phyloP scores from a whole-genome alignment of 139 green algal species.

The Chlamydomonas urium region DNA sequence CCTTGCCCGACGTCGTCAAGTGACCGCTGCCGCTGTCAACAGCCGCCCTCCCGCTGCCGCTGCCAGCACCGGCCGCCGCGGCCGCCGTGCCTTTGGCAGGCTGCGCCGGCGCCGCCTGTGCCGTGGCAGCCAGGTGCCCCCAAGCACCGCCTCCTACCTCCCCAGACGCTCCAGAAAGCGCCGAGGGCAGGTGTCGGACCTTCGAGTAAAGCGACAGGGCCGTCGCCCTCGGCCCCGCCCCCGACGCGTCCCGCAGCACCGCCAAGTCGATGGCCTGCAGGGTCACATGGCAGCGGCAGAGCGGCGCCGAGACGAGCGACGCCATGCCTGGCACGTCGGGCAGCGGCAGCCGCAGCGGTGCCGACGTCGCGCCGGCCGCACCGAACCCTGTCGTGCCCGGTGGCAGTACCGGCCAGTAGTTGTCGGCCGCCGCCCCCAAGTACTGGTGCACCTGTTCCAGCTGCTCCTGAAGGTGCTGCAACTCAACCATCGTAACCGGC shows the following conservation, averaged over 20 bases:
- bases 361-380: neutral
- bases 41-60: too few species aligned
- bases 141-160: neutral
- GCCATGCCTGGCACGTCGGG: neutral
- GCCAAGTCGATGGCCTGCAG: conserved; percentile 1
- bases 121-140: neutral
- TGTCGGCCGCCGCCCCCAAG: conserved; percentile 2
- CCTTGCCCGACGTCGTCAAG: too few species aligned
- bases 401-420: conserved; percentile 7
- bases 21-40: too few species aligned
- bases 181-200: neutral
- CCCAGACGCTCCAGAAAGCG: neutral
- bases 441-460: neutral
- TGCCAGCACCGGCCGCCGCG: too few species aligned
- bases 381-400: neutral
- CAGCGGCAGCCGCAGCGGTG: neutral
- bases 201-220: conserved; percentile 6
- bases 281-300: neutral
- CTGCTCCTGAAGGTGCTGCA: conserved; percentile 4
- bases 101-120: neutral
- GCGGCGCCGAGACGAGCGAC: neutral
- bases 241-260: neutral
- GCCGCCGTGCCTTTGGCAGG: neutral
- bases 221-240: neutral
- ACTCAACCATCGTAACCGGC: neutral